These are phyloP conservation scores for Ambrosia trifida DNA, from an alignment of 129 eudicot species.

Conservation along the genomic window DNA sequence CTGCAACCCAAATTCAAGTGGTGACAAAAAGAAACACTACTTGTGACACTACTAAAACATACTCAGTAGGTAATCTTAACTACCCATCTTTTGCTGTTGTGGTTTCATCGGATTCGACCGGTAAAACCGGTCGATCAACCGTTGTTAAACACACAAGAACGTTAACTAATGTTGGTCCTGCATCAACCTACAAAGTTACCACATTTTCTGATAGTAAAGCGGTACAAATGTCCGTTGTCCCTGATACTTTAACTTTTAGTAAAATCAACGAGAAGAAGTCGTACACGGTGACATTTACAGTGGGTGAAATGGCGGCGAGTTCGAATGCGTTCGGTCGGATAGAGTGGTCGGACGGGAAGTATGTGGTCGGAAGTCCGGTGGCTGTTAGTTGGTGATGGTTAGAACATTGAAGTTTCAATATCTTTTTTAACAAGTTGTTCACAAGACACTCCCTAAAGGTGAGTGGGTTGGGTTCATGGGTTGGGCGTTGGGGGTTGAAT, in stretches of 20 bases:
- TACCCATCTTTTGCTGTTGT: slow-evolving; percentile 89
- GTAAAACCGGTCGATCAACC: slow-evolving; percentile 43
- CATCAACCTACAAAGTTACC: slow-evolving; percentile 69
- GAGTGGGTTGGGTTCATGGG: slow-evolving; percentile 30
- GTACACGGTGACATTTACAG: slow-evolving; percentile 65
- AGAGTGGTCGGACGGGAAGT: slow-evolving; percentile 94
- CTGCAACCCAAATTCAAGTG: slow-evolving; percentile 52
- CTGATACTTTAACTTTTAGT: slow-evolving; percentile 52
- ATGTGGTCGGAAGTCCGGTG: slow-evolving; percentile 77
- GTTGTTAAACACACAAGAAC: slow-evolving; percentile 79
- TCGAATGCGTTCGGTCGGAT: slow-evolving; percentile 72
- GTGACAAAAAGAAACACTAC: slow-evolving; percentile 66
- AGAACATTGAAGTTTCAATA: slow-evolving; percentile 7
- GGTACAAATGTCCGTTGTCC: slow-evolving; percentile 69
- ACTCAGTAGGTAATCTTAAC: slow-evolving; percentile 60
- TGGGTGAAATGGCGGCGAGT: slow-evolving; percentile 50
- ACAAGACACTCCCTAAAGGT: slow-evolving; percentile 27
- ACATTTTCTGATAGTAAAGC: slow-evolving; percentile 37
- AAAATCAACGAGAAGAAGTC: slow-evolving; percentile 69
- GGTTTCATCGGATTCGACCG: slow-evolving; percentile 39
- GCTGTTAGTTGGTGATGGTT: slow-evolving; percentile 78
- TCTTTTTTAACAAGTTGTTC: slow-evolving; percentile 31
- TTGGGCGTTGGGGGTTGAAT: slow-evolving; percentile 31
- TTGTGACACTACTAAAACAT: slow-evolving; percentile 56
- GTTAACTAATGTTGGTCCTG: slow-evolving; percentile 70